phyloP scores from a whole-genome alignment of 768 basidiomycete species.

The Trametes villosa region DNA sequence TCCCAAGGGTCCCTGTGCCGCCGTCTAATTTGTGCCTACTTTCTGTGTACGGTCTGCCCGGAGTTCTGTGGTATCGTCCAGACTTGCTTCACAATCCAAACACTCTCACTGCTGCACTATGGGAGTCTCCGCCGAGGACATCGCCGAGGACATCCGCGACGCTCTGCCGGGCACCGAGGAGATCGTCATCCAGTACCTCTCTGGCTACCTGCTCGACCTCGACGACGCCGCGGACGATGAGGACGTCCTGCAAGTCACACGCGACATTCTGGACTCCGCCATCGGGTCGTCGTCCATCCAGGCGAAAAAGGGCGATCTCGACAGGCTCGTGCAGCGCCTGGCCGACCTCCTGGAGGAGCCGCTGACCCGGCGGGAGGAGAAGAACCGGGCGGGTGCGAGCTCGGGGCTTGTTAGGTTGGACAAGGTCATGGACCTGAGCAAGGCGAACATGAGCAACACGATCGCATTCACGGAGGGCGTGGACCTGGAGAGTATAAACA shows the following conservation, averaged over 20 bases:
- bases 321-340: slow-evolving; percentile 69
- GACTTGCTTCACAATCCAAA: neutral
- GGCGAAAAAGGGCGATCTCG: slow-evolving; percentile 50
- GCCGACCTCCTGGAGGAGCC: slow-evolving; percentile 67
- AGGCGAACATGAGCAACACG: slow-evolving; percentile 75
- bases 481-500: slow-evolving; percentile 90
- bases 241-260: slow-evolving; percentile 79
- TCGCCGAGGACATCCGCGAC: slow-evolving; percentile 77
- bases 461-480: slow-evolving; percentile 82
- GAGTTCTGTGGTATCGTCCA: too few relatives aligned
- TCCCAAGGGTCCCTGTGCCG: too few relatives aligned
- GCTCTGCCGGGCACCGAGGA: slow-evolving; percentile 81
- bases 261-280: slow-evolving; percentile 76
- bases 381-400: slow-evolving; percentile 52
- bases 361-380: slow-evolving; percentile 59
- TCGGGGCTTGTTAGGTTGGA: slow-evolving; percentile 73
- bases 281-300: slow-evolving; percentile 46
- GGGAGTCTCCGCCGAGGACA: slow-evolving; percentile 45
- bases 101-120: neutral
- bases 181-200: slow-evolving; percentile 81
- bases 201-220: slow-evolving; percentile 87
- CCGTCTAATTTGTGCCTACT: too few relatives aligned
- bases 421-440: slow-evolving; percentile 89
- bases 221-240: slow-evolving; percentile 91
- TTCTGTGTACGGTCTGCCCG: too few relatives aligned